A percentile compares a stretch with the other conserved stretches of the same genome.
phyloP scores from a whole-genome alignment of 208 protist species.

The Leishmania amazonensis region DNA sequence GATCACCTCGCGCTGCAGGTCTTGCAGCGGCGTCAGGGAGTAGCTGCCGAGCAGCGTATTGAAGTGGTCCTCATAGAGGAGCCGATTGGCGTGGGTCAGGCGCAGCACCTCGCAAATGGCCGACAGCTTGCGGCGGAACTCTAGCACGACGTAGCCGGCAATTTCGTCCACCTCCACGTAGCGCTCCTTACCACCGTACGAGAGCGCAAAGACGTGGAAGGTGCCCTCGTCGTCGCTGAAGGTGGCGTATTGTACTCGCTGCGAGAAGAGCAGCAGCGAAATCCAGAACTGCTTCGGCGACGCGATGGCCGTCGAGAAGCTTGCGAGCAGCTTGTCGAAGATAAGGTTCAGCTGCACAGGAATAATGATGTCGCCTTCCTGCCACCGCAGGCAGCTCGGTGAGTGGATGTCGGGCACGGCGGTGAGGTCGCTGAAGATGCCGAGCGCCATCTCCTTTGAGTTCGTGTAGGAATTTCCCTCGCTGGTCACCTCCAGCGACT shows the following conservation, averaged over 20 bases:
- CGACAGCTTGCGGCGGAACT: conserved; percentile 72
- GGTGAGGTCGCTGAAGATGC: conserved; percentile 76
- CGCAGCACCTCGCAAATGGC: conserved; percentile 62
- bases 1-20: conserved; percentile 69
- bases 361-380: conserved; percentile 62
- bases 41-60: conserved; percentile 37
- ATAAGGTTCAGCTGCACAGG: conserved; percentile 69
- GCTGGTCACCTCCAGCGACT: conserved; percentile 68
- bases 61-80: conserved; percentile 65
- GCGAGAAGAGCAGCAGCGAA: conserved; percentile 70
- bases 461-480: conserved; percentile 72
- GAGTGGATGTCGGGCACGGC: conserved; percentile 77
- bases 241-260: conserved; percentile 55
- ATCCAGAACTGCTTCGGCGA: conserved; percentile 70
- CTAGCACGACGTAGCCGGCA: conserved; percentile 54
- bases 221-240: conserved; percentile 80
- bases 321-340: conserved; percentile 74
- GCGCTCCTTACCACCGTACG: conserved; percentile 60
- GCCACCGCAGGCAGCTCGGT: conserved; percentile 68
- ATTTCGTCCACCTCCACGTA: conserved; percentile 77
- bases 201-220: conserved; percentile 73
- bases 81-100: conserved; percentile 54
- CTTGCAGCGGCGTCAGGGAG: conserved; percentile 52
- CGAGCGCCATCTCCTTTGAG: conserved; percentile 69
- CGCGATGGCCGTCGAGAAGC: conserved; percentile 65